These are phyloP conservation scores for Beverwykella pulmonaria DNA, from an alignment of 495 filamentous ascomycete genomes.

Conservation along the genomic window DNA sequence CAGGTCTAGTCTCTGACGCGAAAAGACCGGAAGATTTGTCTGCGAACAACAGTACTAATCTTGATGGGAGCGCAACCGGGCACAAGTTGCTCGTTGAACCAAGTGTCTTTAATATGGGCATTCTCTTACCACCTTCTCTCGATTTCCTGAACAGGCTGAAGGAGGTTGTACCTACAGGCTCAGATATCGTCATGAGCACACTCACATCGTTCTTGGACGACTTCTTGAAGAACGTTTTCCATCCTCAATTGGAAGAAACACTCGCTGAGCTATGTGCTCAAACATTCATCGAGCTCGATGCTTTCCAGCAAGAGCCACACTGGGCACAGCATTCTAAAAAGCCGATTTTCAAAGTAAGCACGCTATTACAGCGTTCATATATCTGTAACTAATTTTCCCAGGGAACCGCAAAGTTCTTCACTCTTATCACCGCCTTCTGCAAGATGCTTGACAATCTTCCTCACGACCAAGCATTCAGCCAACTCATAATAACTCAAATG, in stretches of 20 bases:
- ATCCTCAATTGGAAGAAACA: conserved; percentile 94
- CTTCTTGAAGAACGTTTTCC: conserved; percentile 97
- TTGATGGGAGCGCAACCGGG: conserved; percentile 64
- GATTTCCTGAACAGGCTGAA: conserved; percentile 90
- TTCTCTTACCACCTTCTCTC: conserved; percentile 89
- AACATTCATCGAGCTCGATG: conserved; percentile 79
- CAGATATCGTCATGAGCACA: conserved; percentile 83
- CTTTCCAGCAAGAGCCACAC: conserved; percentile 82
- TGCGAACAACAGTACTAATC: conserved; percentile 49
- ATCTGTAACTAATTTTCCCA: background rate
- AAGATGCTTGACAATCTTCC: conserved; percentile 93
- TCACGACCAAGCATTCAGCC: conserved; percentile 92
- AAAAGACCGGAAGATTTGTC: conserved; percentile 52
- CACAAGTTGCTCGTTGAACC: conserved; percentile 92
- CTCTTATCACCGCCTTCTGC: conserved; percentile 84
- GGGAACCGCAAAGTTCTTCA: conserved; percentile 87
- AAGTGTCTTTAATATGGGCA: conserved; percentile 96
- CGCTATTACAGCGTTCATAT: background rate
- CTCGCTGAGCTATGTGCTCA: conserved; percentile 83
- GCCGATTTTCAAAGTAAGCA: conserved; percentile 76
- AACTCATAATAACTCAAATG: conserved; percentile 87
- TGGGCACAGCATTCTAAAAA: conserved; percentile 76
- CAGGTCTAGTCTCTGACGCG: conserved; percentile 83
- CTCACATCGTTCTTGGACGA: conserved; percentile 96
- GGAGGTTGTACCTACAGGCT: conserved; percentile 80